Evolutionary conservation across 2,329 filamentous ascomycete species (phyloP).

Genomic region (Lasiodiplodia sp.): DNA sequence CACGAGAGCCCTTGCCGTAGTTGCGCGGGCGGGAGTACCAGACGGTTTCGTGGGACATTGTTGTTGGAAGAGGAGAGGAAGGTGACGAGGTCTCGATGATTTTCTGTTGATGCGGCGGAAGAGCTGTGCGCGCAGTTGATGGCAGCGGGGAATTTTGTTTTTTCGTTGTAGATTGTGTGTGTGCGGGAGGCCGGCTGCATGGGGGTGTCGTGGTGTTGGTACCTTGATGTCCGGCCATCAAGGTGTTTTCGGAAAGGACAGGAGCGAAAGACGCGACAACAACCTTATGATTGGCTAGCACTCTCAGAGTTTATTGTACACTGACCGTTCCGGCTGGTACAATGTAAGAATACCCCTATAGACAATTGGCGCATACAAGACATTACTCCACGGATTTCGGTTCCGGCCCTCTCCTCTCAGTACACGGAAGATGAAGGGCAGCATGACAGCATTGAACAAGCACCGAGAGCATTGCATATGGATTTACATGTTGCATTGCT

Average conservation of each 20-base stretch:
- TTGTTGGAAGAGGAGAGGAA: constrained; percentile 45
- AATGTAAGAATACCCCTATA: not conserved
- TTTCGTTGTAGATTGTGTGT: not conserved
- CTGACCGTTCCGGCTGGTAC: not conserved
- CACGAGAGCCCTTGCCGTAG: constrained; percentile 95
- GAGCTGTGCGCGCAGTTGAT: not conserved
- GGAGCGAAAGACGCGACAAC: not conserved
- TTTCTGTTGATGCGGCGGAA: not conserved
- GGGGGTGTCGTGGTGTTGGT: not conserved
- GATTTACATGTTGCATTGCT: no score
- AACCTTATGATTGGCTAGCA: not conserved
- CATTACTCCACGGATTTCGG: not conserved
- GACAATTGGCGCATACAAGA: not conserved
- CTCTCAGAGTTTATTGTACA: not conserved
- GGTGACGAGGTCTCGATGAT: no score
- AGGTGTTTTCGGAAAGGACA: constrained; percentile 9
- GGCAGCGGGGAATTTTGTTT: not conserved
- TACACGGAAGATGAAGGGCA: no score
- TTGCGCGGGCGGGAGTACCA: constrained; percentile 98
- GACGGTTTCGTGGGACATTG: constrained; percentile 92
- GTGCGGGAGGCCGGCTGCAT: not conserved
- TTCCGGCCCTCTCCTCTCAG: not conserved
- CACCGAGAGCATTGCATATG: no score
- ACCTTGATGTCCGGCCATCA: constrained; percentile 25
- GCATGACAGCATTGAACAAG: no score